These are phyloP conservation scores for Solanum peruvianum DNA, from an alignment of 257 asterid genomes.

Conservation along the genomic window DNA sequence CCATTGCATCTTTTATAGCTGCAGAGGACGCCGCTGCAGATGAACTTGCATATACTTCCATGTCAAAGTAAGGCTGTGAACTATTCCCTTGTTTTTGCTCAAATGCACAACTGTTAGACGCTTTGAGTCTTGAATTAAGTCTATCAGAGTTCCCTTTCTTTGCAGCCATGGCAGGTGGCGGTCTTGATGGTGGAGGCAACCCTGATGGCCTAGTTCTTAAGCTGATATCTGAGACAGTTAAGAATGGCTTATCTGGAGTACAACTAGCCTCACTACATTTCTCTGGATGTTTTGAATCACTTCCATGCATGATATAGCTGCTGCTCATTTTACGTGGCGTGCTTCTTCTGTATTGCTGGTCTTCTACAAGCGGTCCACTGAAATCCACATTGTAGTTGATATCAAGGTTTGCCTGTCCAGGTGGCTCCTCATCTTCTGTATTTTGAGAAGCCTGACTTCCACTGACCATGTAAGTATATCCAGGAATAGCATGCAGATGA, in stretches of 20 bases:
- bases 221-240: conserved; percentile 62
- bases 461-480: conserved; percentile 23
- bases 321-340: conserved; percentile 11
- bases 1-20: conserved; percentile 16
- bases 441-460: conserved; percentile 27
- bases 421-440: conserved; percentile 20
- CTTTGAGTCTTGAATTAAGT: conserved; percentile 20
- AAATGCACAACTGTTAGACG: conserved; percentile 27
- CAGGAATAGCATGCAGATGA: conserved; percentile 36
- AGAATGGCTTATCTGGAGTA: conserved; percentile 33
- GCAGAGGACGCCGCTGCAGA: conserved; percentile 23
- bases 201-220: conserved; percentile 74
- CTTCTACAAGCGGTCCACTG: conserved; percentile 16
- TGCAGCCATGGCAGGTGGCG: conserved; percentile 57
- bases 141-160: conserved; percentile 18
- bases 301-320: conserved; percentile 11
- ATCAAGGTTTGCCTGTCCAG: conserved; percentile 13
- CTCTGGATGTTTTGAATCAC: conserved; percentile 14
- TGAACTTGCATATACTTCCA: conserved; percentile 40
- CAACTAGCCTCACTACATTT: conserved; percentile 15
- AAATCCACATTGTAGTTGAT: conserved; percentile 12
- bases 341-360: conserved; percentile 13
- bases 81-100: conserved; percentile 28
- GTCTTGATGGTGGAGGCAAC: conserved; percentile 92
- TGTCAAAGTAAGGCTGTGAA: conserved; percentile 35